Base-by-base conservation (phyloP, 768 basidiomycete species). In the Lentinula detonsa region DNA sequence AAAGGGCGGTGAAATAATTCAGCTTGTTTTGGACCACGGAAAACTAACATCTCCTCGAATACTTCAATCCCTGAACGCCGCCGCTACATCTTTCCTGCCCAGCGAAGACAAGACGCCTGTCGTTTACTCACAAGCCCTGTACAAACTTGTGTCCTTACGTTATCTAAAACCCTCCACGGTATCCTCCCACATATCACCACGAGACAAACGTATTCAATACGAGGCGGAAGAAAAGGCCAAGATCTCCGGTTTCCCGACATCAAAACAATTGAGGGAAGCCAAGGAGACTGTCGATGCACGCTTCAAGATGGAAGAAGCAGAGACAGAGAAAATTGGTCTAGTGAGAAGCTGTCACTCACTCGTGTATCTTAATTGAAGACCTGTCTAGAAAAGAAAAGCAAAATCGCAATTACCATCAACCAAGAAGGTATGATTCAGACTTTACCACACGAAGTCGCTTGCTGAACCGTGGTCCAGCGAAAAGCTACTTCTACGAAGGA, bases 101-200 rank as follows among this genome's bases (percentile, higher is more conserved):
- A n/a, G 9, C 9, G 49, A 13, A 2, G 56, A 48, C 52, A 23
- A 31, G 35, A 31, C 33, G 8, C 63, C 60, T 48, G 62, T 66
- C 70, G 81, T 82, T 33, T 87, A 91, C 67, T 72, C 78, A 2
- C 86, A 88, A 67, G 78, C 81, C 1, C 71, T 94, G 57, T 81
- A 85, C 65, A 85, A 84, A 63, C 84, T 95, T 18, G 85, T 95
- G n/a, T 78, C 83, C 1, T 77, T 75, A 43, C 76, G 77, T n/a
- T 93, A 93, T 72, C 75, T 95, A 52, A 91, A 88, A 66, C 86
- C 92, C 21, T 88, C 92, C 16, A 92, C 91, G 1, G 68, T 84
- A 37, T 77, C 90, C 18, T 90, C 89, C 0, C 93, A 95, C 65
- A 70, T 86, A 43, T 94, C 92, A 23, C 91, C 91, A 8, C 78